A percentile compares a stretch with the other conserved stretches of the same genome.
These are phyloP conservation scores for Thalia dealbata DNA, from an alignment of 176 grass and related monocot species.

Conservation along the genomic window DNA sequence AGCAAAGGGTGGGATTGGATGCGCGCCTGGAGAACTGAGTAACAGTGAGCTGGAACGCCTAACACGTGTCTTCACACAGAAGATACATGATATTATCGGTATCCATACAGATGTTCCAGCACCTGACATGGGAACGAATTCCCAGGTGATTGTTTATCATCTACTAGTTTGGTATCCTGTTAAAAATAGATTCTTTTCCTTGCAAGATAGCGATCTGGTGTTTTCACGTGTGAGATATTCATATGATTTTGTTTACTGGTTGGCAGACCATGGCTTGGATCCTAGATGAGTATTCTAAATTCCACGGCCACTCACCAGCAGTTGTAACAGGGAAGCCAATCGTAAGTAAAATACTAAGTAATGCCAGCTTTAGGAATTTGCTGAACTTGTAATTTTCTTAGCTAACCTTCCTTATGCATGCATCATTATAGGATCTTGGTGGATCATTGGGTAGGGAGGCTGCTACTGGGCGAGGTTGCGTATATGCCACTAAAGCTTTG, in stretches of 20 bases:
- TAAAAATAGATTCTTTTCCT: not conserved
- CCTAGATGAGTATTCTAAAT: constrained; percentile 16
- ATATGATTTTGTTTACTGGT: not conserved
- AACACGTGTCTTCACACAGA: constrained; percentile 8
- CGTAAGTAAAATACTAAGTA: not conserved
- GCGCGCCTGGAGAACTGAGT: constrained; percentile 5
- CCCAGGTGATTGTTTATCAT: constrained; percentile 1
- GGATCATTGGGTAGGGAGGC: constrained; percentile 15
- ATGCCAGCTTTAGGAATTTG: not conserved
- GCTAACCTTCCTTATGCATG: not conserved
- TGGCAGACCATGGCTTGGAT: constrained; percentile 13
- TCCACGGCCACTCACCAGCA: constrained; percentile 14
- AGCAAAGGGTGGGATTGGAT: constrained; percentile 18
- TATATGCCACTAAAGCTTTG: constrained; percentile 5
- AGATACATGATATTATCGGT: constrained; percentile 10
- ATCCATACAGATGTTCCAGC: constrained; percentile 12
- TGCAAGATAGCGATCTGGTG: not conserved
- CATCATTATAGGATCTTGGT: constrained; percentile 10
- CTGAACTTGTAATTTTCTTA: not conserved
- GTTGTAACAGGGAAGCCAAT: constrained; percentile 14
- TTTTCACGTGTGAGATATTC: not conserved
- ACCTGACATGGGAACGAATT: constrained; percentile 17
- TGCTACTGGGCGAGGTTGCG: constrained; percentile 8
- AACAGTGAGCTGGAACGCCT: constrained; percentile 9
- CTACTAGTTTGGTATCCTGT: too few species aligned